Evolutionary conservation across 257 asterid species (phyloP).

Genomic region (Primulina eburnea): DNA sequence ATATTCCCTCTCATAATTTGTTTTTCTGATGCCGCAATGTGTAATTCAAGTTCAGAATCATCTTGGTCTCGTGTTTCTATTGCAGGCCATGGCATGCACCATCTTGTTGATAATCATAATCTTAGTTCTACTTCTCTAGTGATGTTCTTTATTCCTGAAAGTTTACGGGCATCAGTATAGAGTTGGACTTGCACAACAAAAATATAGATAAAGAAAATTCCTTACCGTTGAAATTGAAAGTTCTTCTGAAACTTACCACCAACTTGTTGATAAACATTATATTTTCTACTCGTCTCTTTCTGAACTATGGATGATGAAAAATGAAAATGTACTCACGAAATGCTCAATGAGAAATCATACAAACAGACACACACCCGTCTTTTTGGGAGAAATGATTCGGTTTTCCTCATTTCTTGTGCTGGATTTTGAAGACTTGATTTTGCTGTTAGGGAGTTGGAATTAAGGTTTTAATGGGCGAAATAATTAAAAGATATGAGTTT

Average conservation of each 20-base stretch:
- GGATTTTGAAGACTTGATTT: not conserved
- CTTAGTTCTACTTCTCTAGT: constrained; percentile 46
- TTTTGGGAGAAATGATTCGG: not conserved
- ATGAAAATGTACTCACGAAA: not conserved
- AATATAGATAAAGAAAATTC: constrained; percentile 26
- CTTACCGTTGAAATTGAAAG: constrained; percentile 23
- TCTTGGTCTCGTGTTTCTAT: constrained; percentile 18
- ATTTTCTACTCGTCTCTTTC: not conserved
- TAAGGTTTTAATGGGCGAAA: not conserved
- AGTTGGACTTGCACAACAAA: constrained; percentile 18
- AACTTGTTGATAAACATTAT: not conserved
- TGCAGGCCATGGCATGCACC: constrained; percentile 69
- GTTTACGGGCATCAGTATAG: constrained; percentile 17
- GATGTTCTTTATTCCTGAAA: constrained; percentile 17
- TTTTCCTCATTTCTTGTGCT: no score
- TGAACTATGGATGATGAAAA: not conserved
- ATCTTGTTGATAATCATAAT: constrained; percentile 45
- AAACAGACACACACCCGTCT: not conserved
- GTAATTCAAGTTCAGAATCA: constrained; percentile 3
- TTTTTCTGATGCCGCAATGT: no score
- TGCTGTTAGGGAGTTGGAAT: not conserved
- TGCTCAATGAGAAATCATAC: not conserved
- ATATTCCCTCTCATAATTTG: not conserved
- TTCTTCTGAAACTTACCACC: constrained; percentile 3
- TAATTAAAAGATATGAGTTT: no score